Percentiles rank a stretch among this genome's conserved stretches.
Conservation (phyloP, 345 rosid genomes). For the Populus davidiana region DNA sequence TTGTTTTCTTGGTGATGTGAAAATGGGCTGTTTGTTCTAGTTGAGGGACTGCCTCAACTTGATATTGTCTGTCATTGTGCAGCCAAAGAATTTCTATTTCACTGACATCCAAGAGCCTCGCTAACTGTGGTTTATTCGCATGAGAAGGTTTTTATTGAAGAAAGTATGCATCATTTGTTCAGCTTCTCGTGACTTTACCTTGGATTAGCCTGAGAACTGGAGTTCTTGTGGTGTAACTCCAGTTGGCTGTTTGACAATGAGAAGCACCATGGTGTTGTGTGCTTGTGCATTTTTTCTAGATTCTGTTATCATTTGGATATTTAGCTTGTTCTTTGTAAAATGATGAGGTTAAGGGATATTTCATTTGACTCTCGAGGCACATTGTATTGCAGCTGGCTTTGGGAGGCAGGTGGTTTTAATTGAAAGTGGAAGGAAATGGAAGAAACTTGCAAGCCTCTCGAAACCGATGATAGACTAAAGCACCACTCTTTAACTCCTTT, state of each 20-base stretch:
- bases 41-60: neutral
- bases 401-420: slow-evolving; percentile 9
- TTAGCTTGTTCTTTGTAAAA: neutral
- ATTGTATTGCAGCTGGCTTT: slow-evolving; percentile 36
- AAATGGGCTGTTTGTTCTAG: neutral
- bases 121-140: neutral
- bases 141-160: neutral
- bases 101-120: neutral
- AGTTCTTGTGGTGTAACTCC: neutral
- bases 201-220: neutral
- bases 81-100: neutral
- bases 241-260: slow-evolving; percentile 2
- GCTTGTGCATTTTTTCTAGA: neutral
- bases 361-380: slow-evolving; percentile 24
- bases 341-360: neutral
- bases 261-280: neutral
- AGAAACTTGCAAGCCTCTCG: slow-evolving; percentile 32
- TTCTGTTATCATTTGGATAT: neutral
- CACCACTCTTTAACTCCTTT: slow-evolving; percentile 57
- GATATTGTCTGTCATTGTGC: neutral
- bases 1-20: neutral
- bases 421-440: slow-evolving; percentile 45
- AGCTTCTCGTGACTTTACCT: too few relatives aligned
- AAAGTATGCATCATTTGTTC: neutral
- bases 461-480: slow-evolving; percentile 39